Evolutionary conservation across 768 basidiomycete species (phyloP).

Genomic region (Serpula lacrymans): DNA sequence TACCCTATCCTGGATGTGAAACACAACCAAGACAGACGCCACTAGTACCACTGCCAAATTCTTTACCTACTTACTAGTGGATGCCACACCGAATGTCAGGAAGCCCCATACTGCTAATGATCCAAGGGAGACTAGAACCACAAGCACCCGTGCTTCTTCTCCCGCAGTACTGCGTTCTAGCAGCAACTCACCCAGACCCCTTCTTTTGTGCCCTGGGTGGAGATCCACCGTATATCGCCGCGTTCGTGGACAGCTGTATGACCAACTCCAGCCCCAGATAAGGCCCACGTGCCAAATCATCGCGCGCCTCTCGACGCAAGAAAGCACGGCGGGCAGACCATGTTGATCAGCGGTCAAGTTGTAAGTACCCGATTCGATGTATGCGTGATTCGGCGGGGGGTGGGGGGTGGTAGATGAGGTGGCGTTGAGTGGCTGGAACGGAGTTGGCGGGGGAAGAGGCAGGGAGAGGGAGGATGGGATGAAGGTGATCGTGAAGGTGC

Average conservation of each 20-base stretch:
- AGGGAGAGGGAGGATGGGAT: constrained; percentile 40
- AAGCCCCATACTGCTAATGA: constrained; percentile 31
- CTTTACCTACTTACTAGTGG: too few species aligned
- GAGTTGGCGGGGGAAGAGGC: constrained; percentile 48
- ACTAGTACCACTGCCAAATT: too few species aligned
- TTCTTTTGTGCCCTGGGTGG: constrained; percentile 34
- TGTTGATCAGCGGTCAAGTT: constrained; percentile 58
- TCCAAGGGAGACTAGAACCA: constrained; percentile 22
- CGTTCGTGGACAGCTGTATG: constrained; percentile 16
- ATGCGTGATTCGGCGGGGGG: constrained; percentile 21
- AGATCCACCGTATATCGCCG: too few species aligned
- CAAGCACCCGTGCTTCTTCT: constrained; percentile 50
- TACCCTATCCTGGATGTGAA: too few species aligned
- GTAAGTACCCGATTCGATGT: constrained; percentile 48
- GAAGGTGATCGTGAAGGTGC: constrained; percentile 61
- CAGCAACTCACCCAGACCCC: constrained; percentile 42
- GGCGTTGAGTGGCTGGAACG: constrained; percentile 39
- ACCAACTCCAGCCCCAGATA: too few species aligned
- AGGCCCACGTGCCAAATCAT: constrained; percentile 49
- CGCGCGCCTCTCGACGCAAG: constrained; percentile 46
- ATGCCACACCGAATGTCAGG: too few species aligned
- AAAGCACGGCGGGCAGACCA: constrained; percentile 55
- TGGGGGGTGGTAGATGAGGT: constrained; percentile 36
- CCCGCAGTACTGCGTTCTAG: constrained; percentile 61
- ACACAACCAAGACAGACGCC: too few species aligned